Conservation (phyloP, 1,139 yeast genomes). For the Geotrichum australiense region DNA sequence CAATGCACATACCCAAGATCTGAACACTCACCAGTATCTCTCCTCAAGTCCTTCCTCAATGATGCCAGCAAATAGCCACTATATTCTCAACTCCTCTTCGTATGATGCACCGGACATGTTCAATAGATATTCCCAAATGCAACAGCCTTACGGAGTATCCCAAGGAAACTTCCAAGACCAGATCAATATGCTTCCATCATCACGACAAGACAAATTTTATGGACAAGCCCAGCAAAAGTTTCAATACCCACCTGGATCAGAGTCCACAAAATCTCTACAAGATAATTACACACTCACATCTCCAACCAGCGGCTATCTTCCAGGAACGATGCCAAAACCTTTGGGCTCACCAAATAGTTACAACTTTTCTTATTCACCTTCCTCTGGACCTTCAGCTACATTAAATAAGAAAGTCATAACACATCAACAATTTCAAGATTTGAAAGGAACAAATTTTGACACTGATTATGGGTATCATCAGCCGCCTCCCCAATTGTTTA, state of each 20-base stretch:
- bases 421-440: slow-evolving; percentile 3
- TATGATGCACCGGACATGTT: slow-evolving; percentile 5
- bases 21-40: slow-evolving; percentile 2
- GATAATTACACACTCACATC: slow-evolving; percentile 3
- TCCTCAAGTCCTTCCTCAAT: slow-evolving; percentile 3
- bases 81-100: slow-evolving; percentile 1
- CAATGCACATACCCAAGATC: neutral
- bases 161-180: slow-evolving; percentile 2
- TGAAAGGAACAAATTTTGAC: slow-evolving; percentile 1
- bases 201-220: slow-evolving; percentile 2
- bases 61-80: slow-evolving; percentile 3
- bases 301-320: neutral
- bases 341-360: slow-evolving; percentile 4
- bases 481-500: neutral
- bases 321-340: neutral
- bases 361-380: neutral
- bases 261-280: neutral
- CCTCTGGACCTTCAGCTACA: neutral
- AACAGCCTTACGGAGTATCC: neutral
- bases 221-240: slow-evolving; percentile 4
- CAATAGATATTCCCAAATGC: neutral
- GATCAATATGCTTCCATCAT: slow-evolving; percentile 1
- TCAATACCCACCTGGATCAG: slow-evolving; percentile 1
- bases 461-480: slow-evolving; percentile 2
- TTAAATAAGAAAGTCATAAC: neutral